These are phyloP conservation scores for Termitomyces titanicus DNA, from an alignment of 768 basidiomycete species.

Conservation along the genomic window DNA sequence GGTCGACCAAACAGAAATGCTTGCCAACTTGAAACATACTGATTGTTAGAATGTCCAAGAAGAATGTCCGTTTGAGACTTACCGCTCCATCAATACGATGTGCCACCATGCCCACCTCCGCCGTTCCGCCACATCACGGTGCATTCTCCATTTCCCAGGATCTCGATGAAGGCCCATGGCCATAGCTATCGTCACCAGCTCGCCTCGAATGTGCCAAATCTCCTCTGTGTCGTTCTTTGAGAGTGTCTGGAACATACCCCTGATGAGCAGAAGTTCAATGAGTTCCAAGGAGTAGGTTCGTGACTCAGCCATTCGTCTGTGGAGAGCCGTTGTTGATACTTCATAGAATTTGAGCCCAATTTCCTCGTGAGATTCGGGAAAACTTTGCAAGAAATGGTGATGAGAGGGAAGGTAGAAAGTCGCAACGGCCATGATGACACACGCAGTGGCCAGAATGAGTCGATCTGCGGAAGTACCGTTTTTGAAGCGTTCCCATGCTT, in stretches of 20 bases:
- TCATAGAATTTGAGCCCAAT: constrained; percentile 66
- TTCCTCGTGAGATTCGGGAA: constrained; percentile 53
- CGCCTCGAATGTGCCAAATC: constrained; percentile 73
- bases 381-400: constrained; percentile 56
- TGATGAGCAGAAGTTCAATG: constrained; percentile 68
- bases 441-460: constrained; percentile 66
- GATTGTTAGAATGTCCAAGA: constrained; percentile 1
- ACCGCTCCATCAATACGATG: constrained; percentile 78
- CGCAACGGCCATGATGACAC: constrained; percentile 71
- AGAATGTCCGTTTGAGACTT: constrained; percentile 16
- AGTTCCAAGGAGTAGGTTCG: constrained; percentile 67
- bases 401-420: constrained; percentile 67
- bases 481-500: constrained; percentile 75
- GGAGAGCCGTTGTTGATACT: constrained; percentile 60
- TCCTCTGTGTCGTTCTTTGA: constrained; percentile 77
- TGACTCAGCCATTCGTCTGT: constrained; percentile 57
- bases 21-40: constrained; percentile 63
- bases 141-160: constrained; percentile 76
- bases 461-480: constrained; percentile 62
- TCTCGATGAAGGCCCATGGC: constrained; percentile 87
- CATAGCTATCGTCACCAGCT: constrained; percentile 69
- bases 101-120: constrained; percentile 93
- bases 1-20: constrained; percentile 86
- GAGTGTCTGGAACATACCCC: constrained; percentile 69
- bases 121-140: constrained; percentile 65